These are phyloP conservation scores for Gastrolobium villosum DNA, from an alignment of 306 rosid genomes.

Conservation along the genomic window DNA sequence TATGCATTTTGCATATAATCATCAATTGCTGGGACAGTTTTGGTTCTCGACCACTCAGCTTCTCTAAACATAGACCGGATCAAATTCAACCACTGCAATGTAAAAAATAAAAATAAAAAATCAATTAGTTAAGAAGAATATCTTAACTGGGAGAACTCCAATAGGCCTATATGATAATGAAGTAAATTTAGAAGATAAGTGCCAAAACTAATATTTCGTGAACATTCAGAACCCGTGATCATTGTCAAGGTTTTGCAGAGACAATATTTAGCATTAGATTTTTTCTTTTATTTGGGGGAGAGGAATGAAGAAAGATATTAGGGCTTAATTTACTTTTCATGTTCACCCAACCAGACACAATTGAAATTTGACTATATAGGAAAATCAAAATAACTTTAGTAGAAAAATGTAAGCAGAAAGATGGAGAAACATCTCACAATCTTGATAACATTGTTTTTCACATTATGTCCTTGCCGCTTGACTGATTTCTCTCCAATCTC, in stretches of 20 bases:
- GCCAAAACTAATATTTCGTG: neutral
- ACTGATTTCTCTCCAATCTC: slow-evolving; percentile 73
- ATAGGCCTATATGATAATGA: too few relatives aligned
- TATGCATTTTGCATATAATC: slow-evolving; percentile 80
- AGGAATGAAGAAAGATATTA: neutral
- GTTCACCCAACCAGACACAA: neutral
- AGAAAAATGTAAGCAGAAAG: slow-evolving; percentile 34
- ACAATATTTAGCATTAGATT: slow-evolving; percentile 4
- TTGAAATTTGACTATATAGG: neutral
- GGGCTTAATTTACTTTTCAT: neutral
- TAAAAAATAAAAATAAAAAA: slow-evolving; percentile 21
- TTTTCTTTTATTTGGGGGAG: neutral
- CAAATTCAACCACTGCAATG: slow-evolving; percentile 82
- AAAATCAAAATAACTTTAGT: slow-evolving; percentile 21
- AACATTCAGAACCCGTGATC: neutral
- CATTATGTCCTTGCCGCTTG: slow-evolving; percentile 66
- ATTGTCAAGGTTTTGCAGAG: too few relatives aligned
- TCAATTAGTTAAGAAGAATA: slow-evolving; percentile 16
- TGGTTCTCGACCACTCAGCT: slow-evolving; percentile 71
- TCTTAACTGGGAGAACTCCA: too few relatives aligned
- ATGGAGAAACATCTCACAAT: slow-evolving; percentile 64
- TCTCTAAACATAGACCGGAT: slow-evolving; percentile 75
- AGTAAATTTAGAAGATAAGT: neutral
- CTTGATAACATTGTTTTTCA: slow-evolving; percentile 61
- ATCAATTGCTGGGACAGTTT: slow-evolving; percentile 66